Evolutionary conservation across 2,329 filamentous ascomycete genomes (phyloP), one percentile per base, ranked within the genome.

Genomic region (Aspergillus carbonarius): DNA sequence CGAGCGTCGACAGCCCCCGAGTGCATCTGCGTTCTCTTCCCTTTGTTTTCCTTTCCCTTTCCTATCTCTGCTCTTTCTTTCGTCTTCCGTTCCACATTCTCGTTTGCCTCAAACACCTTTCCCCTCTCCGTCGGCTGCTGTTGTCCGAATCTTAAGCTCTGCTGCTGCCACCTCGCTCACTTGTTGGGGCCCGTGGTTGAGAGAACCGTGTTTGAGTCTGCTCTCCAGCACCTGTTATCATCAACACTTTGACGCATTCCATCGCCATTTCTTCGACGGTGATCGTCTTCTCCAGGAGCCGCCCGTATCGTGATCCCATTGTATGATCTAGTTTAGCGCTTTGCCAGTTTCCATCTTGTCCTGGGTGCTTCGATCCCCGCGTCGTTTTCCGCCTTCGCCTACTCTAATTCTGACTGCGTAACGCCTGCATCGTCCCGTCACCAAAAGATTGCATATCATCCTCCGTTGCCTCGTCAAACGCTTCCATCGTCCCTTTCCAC

Each of bases 401-500:
- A 61, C 56, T 60, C 52, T 58, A 61, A 60, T 59, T 61, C 46
- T 60, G 68, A 64, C 63, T 66, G 63, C 63, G 61, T 65, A 64
- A 67, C 64, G 60, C 63, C 60, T 68, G 63, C 65, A 67, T 68
- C 57, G 53, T 63, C 62, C 59, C 61, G 59, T 69, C 61, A 62
- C 58, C 64, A 63, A 60, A 60, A 60, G 57, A 60, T 56, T 61
- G 53, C 58, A 61, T 61, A 61, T 62, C 54, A 57, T 58, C 55
- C 55, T 55, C 44, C 59, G 39, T 46, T 54, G 55, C 42, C 57
- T 58, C 50, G 50, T 58, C 51, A 61, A 62, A 53, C 57, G 46
- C 57, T 52, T 57, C 46, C 51, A 54, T 53, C 62, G 60, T 42
- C 53, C 61, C 57, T 62, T 64, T 63, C 52, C 65, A 63, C 57